Conservation (phyloP, 2,329 filamentous ascomycete species). For the Alternaria infectoria region DNA sequence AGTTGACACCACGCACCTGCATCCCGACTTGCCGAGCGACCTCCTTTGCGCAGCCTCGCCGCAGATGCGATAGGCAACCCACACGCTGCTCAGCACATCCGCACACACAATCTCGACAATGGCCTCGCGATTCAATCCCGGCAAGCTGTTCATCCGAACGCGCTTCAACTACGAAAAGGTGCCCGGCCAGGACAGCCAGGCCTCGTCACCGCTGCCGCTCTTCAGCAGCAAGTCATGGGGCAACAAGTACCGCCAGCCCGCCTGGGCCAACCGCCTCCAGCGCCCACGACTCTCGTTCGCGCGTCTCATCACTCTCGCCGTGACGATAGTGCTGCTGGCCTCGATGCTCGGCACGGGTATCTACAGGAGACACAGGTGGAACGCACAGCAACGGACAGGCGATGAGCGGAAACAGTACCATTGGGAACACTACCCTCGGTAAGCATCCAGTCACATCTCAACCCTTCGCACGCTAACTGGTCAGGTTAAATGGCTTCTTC, state of each 20-base stretch:
- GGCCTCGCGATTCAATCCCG: constrained; percentile 52
- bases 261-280: constrained; percentile 49
- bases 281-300: constrained; percentile 51
- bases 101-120: constrained; percentile 27
- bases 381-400: constrained; percentile 41
- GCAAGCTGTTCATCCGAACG: constrained; percentile 53
- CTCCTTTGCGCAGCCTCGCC: constrained; percentile 19
- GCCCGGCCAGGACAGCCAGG: constrained; percentile 51
- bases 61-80: constrained; percentile 42
- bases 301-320: constrained; percentile 49
- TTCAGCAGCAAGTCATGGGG: constrained; percentile 48
- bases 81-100: constrained; percentile 21
- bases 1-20: constrained; percentile 9
- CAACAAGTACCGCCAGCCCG: constrained; percentile 41
- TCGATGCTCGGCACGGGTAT: constrained; percentile 53
- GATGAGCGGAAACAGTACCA: constrained; percentile 48
- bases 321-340: constrained; percentile 50
- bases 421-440: constrained; percentile 55
- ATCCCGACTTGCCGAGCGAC: background rate
- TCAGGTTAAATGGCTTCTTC: constrained; percentile 56
- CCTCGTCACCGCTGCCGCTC: constrained; percentile 48
- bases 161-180: constrained; percentile 56
- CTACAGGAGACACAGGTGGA: constrained; percentile 46
- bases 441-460: constrained; percentile 17
- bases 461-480: constrained; percentile 18